phyloP scores from a whole-genome alignment of 164 flowering plant species.

The Chimonanthus salicifolius region DNA sequence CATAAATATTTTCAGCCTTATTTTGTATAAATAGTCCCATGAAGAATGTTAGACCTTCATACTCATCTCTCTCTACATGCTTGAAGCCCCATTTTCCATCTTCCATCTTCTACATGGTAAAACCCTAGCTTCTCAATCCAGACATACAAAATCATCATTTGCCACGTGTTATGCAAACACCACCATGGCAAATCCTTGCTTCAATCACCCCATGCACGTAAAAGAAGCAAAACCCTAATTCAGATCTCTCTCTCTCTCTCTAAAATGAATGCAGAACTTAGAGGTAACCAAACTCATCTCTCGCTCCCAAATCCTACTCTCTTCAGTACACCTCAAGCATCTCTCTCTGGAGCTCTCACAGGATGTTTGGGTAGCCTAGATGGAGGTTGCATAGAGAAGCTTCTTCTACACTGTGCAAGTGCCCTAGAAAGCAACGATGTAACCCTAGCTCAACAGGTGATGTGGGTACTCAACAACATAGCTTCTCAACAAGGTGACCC shows the following conservation, averaged over 20 bases:
- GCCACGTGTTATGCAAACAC: slow-evolving; percentile 23
- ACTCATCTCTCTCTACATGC: slow-evolving; percentile 2
- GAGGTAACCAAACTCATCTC: slow-evolving; percentile 28
- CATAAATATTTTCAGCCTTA: background rate
- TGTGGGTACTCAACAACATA: slow-evolving; percentile 91
- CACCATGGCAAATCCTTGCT: background rate
- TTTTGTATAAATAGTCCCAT: background rate
- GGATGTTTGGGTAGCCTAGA: slow-evolving; percentile 71
- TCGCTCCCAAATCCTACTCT: slow-evolving; percentile 37
- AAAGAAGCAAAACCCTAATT: slow-evolving; percentile 12
- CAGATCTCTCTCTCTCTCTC: background rate
- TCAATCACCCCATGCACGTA: slow-evolving; percentile 29
- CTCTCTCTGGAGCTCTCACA: slow-evolving; percentile 46
- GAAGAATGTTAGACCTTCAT: background rate
- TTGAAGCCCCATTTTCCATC: slow-evolving; percentile 4
- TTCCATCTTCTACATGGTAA: slow-evolving; percentile 21
- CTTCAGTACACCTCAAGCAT: slow-evolving; percentile 33
- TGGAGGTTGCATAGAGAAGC: slow-evolving; percentile 79
- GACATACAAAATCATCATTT: slow-evolving; percentile 18
- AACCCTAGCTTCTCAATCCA: slow-evolving; percentile 35
- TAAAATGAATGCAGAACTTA: slow-evolving; percentile 51
- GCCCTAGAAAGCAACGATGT: slow-evolving; percentile 70
- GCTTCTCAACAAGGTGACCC: slow-evolving; percentile 69
- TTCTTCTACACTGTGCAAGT: slow-evolving; percentile 68
- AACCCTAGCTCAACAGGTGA: slow-evolving; percentile 80